phyloP scores from a whole-genome alignment of 1,284 basidiomycete genomes.

The Cryptococcus wingfieldii region DNA sequence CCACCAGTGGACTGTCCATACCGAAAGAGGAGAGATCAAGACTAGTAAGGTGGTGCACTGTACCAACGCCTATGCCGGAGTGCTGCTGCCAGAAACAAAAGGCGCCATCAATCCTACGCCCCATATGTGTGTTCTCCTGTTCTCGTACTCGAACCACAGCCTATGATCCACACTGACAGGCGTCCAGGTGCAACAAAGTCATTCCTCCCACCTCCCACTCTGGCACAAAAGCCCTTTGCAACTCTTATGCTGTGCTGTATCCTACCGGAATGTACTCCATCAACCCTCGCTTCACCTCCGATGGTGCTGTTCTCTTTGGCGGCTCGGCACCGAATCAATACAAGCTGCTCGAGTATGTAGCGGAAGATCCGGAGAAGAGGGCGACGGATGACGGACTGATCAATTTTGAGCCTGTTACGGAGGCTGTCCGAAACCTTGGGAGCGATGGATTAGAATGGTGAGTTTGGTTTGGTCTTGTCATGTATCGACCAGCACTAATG shows the following conservation, averaged over 20 bases:
- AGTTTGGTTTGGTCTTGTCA: not conserved
- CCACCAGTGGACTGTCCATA: conserved; percentile 18
- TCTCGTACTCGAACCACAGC: not conserved
- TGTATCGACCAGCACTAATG: not conserved
- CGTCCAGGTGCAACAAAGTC: conserved; percentile 15
- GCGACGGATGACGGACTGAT: conserved; percentile 19
- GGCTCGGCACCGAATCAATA: conserved; percentile 16
- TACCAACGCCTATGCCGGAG: conserved; percentile 21
- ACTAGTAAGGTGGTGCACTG: conserved; percentile 18
- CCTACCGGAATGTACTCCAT: conserved; percentile 13
- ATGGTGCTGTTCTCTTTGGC: conserved; percentile 21
- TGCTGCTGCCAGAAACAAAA: conserved; percentile 19
- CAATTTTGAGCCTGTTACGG: conserved; percentile 24
- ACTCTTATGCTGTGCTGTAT: conserved; percentile 22
- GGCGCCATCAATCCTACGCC: conserved; percentile 17
- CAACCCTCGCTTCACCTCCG: conserved; percentile 15
- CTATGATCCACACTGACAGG: not conserved
- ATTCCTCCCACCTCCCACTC: conserved; percentile 17
- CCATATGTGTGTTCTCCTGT: conserved; percentile 13
- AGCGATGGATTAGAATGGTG: conserved; percentile 17
- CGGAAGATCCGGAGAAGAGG: conserved; percentile 6
- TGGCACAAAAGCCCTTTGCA: conserved; percentile 17
- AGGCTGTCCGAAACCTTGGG: conserved; percentile 13
- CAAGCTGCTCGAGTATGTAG: conserved; percentile 17
- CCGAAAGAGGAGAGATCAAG: conserved; percentile 14